A percentile compares a stretch with the other conserved stretches of the same genome.
These are phyloP conservation scores for Mycosphaerella sp. DNA, from an alignment of 2,329 filamentous ascomycete genomes.

Conservation along the genomic window DNA sequence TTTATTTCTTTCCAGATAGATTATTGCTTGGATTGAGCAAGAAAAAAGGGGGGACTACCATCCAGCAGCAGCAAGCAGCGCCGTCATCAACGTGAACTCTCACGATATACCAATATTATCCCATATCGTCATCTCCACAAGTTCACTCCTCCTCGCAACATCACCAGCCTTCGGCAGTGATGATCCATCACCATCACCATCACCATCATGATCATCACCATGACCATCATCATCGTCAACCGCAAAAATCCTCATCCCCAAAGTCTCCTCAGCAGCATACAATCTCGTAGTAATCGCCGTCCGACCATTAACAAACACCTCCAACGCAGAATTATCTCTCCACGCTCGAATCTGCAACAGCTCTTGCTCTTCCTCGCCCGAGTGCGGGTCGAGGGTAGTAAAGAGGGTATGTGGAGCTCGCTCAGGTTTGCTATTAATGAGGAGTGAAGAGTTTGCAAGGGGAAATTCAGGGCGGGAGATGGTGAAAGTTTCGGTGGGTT, in stretches of 20 bases:
- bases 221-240: constrained; percentile 15
- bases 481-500: constrained; percentile 36
- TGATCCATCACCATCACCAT: neutral
- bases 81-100: neutral
- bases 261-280: constrained; percentile 24
- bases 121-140: constrained; percentile 22
- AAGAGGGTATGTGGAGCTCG: constrained; percentile 45
- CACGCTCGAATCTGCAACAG: constrained; percentile 38
- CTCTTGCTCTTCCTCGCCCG: constrained; percentile 20
- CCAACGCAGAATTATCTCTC: constrained; percentile 40
- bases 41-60: too few relatives aligned
- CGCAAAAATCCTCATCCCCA: constrained; percentile 24
- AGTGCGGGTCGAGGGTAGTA: constrained; percentile 20
- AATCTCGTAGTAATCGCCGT: constrained; percentile 37
- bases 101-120: constrained; percentile 19
- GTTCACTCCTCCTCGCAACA: constrained; percentile 2
- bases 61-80: too few relatives aligned
- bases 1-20: too few relatives aligned
- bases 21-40: too few relatives aligned
- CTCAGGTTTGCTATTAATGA: constrained; percentile 27
- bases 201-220: constrained; percentile 7
- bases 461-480: constrained; percentile 37
- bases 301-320: constrained; percentile 43
- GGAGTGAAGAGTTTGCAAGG: constrained; percentile 29
- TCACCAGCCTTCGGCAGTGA: too few relatives aligned